A percentile compares a stretch with the other conserved stretches of the same genome.
Evolutionary conservation across 305 asterid genomes (phyloP).

Genomic region (Solanum hybrid): DNA sequence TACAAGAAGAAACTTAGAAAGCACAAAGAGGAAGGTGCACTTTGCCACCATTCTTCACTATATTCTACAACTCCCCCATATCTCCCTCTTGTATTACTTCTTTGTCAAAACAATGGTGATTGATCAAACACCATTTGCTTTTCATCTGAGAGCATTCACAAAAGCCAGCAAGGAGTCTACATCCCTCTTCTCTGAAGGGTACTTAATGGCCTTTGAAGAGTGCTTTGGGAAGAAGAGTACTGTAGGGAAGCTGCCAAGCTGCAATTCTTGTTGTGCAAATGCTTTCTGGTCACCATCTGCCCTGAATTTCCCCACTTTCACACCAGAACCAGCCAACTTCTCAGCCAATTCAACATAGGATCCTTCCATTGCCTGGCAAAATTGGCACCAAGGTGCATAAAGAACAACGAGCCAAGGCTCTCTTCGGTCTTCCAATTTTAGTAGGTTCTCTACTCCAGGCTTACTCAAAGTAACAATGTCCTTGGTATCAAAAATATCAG

Average conservation of each 20-base stretch:
- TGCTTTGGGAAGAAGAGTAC: slow-evolving; percentile 77
- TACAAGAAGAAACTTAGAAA: background rate
- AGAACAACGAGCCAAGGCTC: slow-evolving; percentile 88
- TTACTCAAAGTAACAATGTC: slow-evolving; percentile 51
- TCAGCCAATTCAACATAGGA: slow-evolving; percentile 63
- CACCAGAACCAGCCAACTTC: slow-evolving; percentile 50
- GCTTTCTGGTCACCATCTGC: slow-evolving; percentile 91
- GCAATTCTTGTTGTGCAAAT: slow-evolving; percentile 67
- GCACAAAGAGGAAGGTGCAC: background rate
- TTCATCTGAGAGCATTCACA: slow-evolving; percentile 65
- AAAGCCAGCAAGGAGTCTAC: slow-evolving; percentile 75
- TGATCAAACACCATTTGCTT: background rate
- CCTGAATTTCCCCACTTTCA: slow-evolving; percentile 82
- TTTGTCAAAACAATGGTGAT: background rate
- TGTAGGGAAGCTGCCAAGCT: slow-evolving; percentile 82
- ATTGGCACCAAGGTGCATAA: slow-evolving; percentile 95
- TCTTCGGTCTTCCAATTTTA: slow-evolving; percentile 54
- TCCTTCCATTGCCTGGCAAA: slow-evolving; percentile 83
- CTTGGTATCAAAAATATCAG: slow-evolving; percentile 47
- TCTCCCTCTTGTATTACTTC: background rate
- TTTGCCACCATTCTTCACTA: background rate
- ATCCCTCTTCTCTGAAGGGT: slow-evolving; percentile 83
- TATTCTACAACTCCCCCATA: background rate
- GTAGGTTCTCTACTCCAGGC: slow-evolving; percentile 74
- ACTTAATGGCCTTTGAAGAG: slow-evolving; percentile 57